Base-by-base conservation (phyloP, 495 filamentous ascomycete genomes). In the Cercophora newfieldiana region DNA sequence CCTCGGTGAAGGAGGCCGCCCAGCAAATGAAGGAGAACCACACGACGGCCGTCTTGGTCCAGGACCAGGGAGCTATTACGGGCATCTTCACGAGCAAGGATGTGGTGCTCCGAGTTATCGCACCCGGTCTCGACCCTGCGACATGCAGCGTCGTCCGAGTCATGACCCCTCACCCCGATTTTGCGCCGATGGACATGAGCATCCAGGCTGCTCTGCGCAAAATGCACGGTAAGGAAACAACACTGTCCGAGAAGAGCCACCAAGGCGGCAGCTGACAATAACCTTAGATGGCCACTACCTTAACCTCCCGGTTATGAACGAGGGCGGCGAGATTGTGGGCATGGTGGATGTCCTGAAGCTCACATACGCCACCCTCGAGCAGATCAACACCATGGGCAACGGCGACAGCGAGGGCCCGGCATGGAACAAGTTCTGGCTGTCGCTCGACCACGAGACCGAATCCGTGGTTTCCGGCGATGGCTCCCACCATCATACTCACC, bases 41-140 rank as follows among this genome's bases (percentile, higher is more conserved):
- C 77, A 99, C 95, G 22, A 99, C 95, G 47, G 95, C 95, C 29
- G 88, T 99, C 57, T 81, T 99, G 63, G 95, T 99, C 26, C 94
- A 98, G 79, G 95, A 99, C 75, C 92, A 96, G 78, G 93, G 94
- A 49, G 91, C 91, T 14, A 97, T 99, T 75, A 99, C 95, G 49
- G 95, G 95, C 80, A 99, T 99, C 72, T 99, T 99, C 78, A 99
- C 95, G 57, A 98, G 95, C 83, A 99, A 99, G 80, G 95, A 99
- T 81, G 94, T 99, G 53, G 95, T 99, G 61, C 86, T 99, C 60
- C 93, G 95, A 77, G 95, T 99, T 61, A 99, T 99, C 80, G 95
- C 95, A 44, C 94, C 95, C 26, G 96, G 95, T 10, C 85, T 99
- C 62, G 95, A 99, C 75, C 95, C 95, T 56, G 87, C 88, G 12